Conservation (phyloP, 2,329 filamentous ascomycete species). For the Fusarium camptoceras region DNA sequence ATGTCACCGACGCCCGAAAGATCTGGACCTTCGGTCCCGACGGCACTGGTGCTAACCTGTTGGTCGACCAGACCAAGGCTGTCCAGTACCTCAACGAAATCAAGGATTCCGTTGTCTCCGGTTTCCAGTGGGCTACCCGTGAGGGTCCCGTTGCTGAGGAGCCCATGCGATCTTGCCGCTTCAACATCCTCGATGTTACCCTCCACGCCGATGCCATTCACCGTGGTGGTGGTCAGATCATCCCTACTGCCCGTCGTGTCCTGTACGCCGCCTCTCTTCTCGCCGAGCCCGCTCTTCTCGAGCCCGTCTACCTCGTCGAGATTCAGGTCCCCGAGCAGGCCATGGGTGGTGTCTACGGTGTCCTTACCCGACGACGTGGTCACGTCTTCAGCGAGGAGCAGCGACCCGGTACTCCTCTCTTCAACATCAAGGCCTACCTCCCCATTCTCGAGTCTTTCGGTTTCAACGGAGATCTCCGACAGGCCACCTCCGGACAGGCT, state of each 20-base stretch:
- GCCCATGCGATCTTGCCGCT: slow-evolving; percentile 96
- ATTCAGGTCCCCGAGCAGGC: slow-evolving; percentile 98
- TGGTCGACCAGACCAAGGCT: slow-evolving; percentile 99
- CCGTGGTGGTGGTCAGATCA: slow-evolving; percentile 99
- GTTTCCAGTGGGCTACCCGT: slow-evolving; percentile 99
- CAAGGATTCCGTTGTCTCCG: slow-evolving; percentile 99
- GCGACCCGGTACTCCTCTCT: slow-evolving; percentile 97
- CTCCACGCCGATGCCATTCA: slow-evolving; percentile 99
- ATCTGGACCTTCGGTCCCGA: slow-evolving; percentile 99
- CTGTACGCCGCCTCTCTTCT: slow-evolving; percentile 93
- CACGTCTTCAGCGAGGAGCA: slow-evolving; percentile 99
- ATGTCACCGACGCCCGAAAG: slow-evolving; percentile 99
- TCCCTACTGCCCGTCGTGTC: slow-evolving; percentile 97
- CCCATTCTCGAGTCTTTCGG: slow-evolving; percentile 98
- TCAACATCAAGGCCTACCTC: slow-evolving; percentile 98
- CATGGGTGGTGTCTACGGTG: slow-evolving; percentile 99
- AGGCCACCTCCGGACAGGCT: slow-evolving; percentile 93
- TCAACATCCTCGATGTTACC: slow-evolving; percentile 99
- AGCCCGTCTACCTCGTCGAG: slow-evolving; percentile 99
- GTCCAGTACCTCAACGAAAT: slow-evolving; percentile 99
- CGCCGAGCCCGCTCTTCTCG: slow-evolving; percentile 89
- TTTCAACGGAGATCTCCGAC: slow-evolving; percentile 97
- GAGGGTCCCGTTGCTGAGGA: slow-evolving; percentile 98
- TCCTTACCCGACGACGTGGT: slow-evolving; percentile 96
- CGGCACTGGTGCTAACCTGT: slow-evolving; percentile 96